Evolutionary conservation across 1,139 yeast species (phyloP).

Genomic region (Ogataea hybrid): DNA sequence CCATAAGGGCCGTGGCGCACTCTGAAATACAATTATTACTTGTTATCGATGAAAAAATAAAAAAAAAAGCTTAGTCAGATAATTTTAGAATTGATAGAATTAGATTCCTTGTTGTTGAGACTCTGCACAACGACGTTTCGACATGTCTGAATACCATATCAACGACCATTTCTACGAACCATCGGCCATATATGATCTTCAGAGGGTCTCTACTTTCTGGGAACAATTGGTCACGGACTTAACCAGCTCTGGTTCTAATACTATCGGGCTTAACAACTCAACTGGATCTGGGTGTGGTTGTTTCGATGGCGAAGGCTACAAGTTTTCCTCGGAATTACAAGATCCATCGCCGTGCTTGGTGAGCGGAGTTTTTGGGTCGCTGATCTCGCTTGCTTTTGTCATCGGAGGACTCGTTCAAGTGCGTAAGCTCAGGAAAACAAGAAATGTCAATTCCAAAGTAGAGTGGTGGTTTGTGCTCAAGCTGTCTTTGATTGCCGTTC

Average conservation of each 20-base stretch:
- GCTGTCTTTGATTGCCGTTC: constrained; percentile 41
- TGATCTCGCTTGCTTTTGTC: constrained; percentile 52
- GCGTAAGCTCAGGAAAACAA: constrained; percentile 27
- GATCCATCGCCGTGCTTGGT: constrained; percentile 83
- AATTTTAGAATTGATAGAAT: neutral
- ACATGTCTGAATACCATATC: constrained; percentile 6
- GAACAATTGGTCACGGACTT: neutral
- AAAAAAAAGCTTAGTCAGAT: constrained; percentile 3
- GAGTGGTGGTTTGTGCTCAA: constrained; percentile 44
- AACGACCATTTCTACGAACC: constrained; percentile 6
- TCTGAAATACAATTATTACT: neutral
- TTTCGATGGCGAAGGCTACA: constrained; percentile 65
- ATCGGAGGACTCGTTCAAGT: constrained; percentile 51
- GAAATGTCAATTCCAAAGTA: constrained; percentile 23
- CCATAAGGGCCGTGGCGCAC: neutral
- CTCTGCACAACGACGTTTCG: neutral
- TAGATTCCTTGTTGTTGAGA: neutral
- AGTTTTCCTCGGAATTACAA: constrained; percentile 59
- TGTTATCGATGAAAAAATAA: constrained; percentile 1
- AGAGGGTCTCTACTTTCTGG: neutral
- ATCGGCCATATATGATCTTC: neutral
- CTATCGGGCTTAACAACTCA: neutral
- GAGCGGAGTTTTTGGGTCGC: constrained; percentile 62
- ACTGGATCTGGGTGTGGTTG: constrained; percentile 33
- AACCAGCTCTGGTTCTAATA: neutral